These are phyloP conservation scores for Spinellus fusiger DNA, from an alignment of 192 early-diverging fungal species.

Conservation along the genomic window DNA sequence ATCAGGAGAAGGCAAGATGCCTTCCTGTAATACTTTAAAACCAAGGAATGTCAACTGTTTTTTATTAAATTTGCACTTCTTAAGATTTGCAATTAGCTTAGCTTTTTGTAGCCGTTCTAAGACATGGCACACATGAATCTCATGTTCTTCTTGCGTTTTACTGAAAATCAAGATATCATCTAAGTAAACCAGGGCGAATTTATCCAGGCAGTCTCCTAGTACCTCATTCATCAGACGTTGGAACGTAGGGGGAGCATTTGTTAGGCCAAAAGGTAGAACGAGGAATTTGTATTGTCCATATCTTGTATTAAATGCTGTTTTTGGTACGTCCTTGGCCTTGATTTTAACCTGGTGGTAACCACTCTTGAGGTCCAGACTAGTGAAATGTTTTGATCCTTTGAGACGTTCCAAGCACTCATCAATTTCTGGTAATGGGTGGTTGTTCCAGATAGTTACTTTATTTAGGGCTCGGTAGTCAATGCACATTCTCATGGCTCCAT, in stretches of 20 bases:
- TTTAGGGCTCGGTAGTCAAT: constrained; percentile 53
- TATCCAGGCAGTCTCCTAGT: neutral
- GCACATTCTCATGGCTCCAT: constrained; percentile 40
- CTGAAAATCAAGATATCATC: constrained; percentile 41
- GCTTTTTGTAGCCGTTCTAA: constrained; percentile 11
- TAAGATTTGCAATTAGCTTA: neutral
- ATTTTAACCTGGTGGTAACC: constrained; percentile 44
- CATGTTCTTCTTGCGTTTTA: constrained; percentile 27
- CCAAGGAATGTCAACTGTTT: constrained; percentile 22
- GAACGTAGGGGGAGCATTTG: constrained; percentile 19
- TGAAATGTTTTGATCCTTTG: constrained; percentile 26
- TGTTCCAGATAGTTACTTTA: constrained; percentile 39
- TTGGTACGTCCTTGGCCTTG: constrained; percentile 19
- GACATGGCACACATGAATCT: constrained; percentile 10
- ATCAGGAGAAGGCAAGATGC: constrained; percentile 15
- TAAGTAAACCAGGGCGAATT: constrained; percentile 31
- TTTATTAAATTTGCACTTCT: constrained; percentile 8
- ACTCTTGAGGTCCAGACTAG: constrained; percentile 36
- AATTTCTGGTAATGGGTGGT: constrained; percentile 45
- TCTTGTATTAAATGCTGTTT: constrained; percentile 29
- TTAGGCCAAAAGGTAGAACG: constrained; percentile 24
- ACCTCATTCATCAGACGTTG: constrained; percentile 10
- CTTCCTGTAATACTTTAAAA: constrained; percentile 17
- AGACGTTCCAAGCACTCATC: constrained; percentile 38
- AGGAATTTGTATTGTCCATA: constrained; percentile 17